Evolutionary conservation across 768 basidiomycete genomes (phyloP).

Genomic region (Astraeus odoratus): DNA sequence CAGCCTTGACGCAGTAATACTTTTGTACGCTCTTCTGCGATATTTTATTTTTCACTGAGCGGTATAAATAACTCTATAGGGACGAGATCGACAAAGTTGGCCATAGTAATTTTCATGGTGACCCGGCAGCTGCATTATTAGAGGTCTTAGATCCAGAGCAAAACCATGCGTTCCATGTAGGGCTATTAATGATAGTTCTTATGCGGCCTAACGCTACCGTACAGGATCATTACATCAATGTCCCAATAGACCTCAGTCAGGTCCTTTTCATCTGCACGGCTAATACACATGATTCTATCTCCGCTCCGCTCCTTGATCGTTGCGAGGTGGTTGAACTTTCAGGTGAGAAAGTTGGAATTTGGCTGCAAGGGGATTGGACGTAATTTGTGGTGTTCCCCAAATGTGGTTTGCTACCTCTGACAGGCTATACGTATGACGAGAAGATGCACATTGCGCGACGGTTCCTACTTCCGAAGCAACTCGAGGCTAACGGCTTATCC

Average conservation of each 20-base stretch:
- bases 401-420: background rate
- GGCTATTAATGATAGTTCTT: conserved; percentile 12
- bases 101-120: conserved; percentile 83
- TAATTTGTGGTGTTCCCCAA: background rate
- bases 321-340: conserved; percentile 84
- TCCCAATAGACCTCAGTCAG: conserved; percentile 82
- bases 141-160: conserved; percentile 95
- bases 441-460: conserved; percentile 84
- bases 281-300: conserved; percentile 84
- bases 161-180: conserved; percentile 73
- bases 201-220: conserved; percentile 1
- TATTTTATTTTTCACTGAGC: background rate
- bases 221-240: conserved; percentile 88
- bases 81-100: conserved; percentile 94
- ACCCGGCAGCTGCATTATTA: conserved; percentile 83
- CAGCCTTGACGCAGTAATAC: conserved; percentile 69
- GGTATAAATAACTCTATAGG: conserved; percentile 11
- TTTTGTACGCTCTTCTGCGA: conserved; percentile 39
- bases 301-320: conserved; percentile 80
- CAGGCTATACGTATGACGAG: conserved; percentile 83
- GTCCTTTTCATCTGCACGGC: conserved; percentile 92
- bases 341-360: conserved; percentile 33
- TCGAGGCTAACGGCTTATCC: conserved; percentile 68
- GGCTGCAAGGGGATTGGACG: no score
- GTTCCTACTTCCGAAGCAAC: conserved; percentile 87